Conservation (phyloP, 257 asterid genomes). For the Solanum infundibuliforme region DNA sequence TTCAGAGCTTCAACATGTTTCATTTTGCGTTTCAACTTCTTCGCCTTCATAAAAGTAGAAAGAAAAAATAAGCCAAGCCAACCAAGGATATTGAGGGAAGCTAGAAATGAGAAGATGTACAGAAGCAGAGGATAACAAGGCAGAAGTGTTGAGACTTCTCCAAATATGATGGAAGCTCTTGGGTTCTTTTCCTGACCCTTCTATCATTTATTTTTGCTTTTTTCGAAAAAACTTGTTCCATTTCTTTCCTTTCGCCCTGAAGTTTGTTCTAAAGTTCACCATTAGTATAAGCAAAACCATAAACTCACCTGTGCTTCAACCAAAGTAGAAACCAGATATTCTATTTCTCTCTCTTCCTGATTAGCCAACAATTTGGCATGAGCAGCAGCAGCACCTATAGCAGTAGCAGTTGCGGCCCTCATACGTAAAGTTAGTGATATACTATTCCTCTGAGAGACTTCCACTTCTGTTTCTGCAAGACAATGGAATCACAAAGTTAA, state of each 20-base stretch:
- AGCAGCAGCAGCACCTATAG: constrained; percentile 88
- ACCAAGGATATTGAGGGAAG: background rate
- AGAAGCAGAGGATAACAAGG: background rate
- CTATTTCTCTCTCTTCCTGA: constrained; percentile 83
- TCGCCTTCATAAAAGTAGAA: constrained; percentile 26
- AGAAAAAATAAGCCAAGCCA: background rate
- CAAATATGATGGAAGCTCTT: background rate
- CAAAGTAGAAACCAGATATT: constrained; percentile 49
- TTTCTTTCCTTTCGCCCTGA: background rate
- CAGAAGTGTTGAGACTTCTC: background rate
- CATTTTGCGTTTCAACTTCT: constrained; percentile 53
- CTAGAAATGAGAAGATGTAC: background rate
- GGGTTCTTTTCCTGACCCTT: background rate
- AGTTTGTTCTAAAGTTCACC: background rate
- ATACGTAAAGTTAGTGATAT: constrained; percentile 59
- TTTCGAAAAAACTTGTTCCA: background rate
- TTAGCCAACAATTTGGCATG: constrained; percentile 83
- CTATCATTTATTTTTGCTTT: background rate
- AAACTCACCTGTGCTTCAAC: constrained; percentile 65
- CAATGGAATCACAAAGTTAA: background rate
- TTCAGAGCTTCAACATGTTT: constrained; percentile 50
- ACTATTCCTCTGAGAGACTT: constrained; percentile 29
- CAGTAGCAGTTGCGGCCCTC: constrained; percentile 86
- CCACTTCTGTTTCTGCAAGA: constrained; percentile 27
- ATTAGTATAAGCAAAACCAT: background rate